Conservation (phyloP, 2,329 filamentous ascomycete species). For the Dactylonectria estremocensis region DNA sequence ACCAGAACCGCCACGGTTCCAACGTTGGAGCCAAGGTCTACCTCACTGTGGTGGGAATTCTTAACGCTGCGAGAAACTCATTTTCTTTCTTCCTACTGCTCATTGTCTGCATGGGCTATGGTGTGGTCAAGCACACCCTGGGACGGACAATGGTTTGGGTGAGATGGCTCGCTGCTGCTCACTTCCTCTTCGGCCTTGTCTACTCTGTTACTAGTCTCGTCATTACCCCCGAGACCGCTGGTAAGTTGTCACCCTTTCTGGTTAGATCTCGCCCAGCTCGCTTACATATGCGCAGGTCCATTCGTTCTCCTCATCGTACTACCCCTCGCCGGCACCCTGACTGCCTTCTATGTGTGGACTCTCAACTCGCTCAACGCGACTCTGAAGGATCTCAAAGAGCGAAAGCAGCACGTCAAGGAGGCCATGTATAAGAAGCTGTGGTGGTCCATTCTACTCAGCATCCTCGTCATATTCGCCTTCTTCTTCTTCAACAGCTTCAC, state of each 20-base stretch:
- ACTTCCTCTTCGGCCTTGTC: conserved; percentile 95
- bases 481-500: conserved; percentile 99
- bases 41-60: conserved; percentile 90
- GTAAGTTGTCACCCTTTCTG: conserved; percentile 57
- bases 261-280: background rate
- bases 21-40: conserved; percentile 87
- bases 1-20: conserved; percentile 89
- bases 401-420: conserved; percentile 94
- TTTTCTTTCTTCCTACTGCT: conserved; percentile 98
- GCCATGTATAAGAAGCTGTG: conserved; percentile 98
- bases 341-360: conserved; percentile 99
- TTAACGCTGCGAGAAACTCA: conserved; percentile 95
- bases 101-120: conserved; percentile 99
- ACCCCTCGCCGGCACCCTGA: conserved; percentile 91
- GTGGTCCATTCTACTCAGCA: conserved; percentile 95
- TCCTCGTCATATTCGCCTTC: conserved; percentile 96
- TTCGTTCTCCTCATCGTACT: conserved; percentile 94
- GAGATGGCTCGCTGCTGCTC: conserved; percentile 88
- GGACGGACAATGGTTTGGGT: conserved; percentile 96
- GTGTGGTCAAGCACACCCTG: conserved; percentile 93
- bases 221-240: conserved; percentile 88
- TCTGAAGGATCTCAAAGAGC: conserved; percentile 94
- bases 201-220: conserved; percentile 93
- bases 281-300: conserved; percentile 70
- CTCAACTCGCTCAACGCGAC: conserved; percentile 95